These are phyloP conservation scores for Hypsizygus marmoreus DNA, from an alignment of 768 basidiomycete genomes.

Conservation along the genomic window DNA sequence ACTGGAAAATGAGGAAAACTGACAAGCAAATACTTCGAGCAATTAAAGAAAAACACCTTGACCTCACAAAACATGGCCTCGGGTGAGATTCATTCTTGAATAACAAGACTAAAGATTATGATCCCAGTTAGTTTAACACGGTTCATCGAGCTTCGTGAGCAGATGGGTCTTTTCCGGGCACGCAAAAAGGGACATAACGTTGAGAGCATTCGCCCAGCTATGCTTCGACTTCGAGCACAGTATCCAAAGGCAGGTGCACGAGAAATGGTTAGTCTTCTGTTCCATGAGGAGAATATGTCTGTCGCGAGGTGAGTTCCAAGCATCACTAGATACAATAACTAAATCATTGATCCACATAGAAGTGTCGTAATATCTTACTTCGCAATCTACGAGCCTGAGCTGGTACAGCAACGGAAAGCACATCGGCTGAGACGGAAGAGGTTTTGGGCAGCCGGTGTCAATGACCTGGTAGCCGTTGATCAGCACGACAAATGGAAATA, in stretches of 20 bases:
- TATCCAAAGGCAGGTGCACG: constrained; percentile 28
- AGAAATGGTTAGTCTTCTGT: constrained; percentile 23
- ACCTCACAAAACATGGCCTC: constrained; percentile 22
- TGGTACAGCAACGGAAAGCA: constrained; percentile 6
- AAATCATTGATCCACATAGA: not conserved
- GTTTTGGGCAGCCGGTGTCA: constrained; percentile 40
- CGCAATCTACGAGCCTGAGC: constrained; percentile 17
- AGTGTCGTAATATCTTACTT: not conserved
- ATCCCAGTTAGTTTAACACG: constrained; percentile 6
- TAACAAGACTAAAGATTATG: not conserved
- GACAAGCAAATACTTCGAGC: constrained; percentile 26
- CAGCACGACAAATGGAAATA: constrained; percentile 47
- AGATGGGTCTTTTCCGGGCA: constrained; percentile 20
- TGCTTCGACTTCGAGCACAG: constrained; percentile 16
- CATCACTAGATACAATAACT: no score
- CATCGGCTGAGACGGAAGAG: constrained; percentile 17
- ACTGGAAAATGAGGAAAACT: constrained; percentile 24
- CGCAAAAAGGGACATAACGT: constrained; percentile 21
- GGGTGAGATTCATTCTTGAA: constrained; percentile 21
- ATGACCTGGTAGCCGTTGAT: constrained; percentile 36
- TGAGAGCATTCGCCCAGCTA: constrained; percentile 19
- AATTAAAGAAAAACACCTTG: constrained; percentile 22
- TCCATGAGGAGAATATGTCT: constrained; percentile 23
- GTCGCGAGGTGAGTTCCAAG: constrained; percentile 26
- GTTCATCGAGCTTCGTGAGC: constrained; percentile 15